phyloP scores from a whole-genome alignment of 2,329 filamentous ascomycete species.

The Fusarium acutatum region DNA sequence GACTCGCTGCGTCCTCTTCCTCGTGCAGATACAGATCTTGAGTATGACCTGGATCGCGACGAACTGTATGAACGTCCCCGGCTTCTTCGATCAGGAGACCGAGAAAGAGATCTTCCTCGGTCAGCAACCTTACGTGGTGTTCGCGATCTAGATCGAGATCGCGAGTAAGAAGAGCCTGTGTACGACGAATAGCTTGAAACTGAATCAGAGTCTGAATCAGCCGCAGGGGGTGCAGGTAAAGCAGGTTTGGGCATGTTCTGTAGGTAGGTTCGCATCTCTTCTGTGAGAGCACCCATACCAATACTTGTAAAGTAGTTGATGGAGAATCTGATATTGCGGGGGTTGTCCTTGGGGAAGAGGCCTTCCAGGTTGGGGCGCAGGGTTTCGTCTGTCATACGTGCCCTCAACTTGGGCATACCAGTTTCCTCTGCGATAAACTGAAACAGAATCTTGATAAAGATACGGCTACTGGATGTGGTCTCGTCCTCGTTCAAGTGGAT shows the following conservation, averaged over 20 bases:
- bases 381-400: slow-evolving; percentile 79
- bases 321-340: slow-evolving; percentile 91
- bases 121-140: slow-evolving; percentile 43
- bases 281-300: slow-evolving; percentile 92
- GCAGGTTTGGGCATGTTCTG: slow-evolving; percentile 90
- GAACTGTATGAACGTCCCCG: slow-evolving; percentile 41
- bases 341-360: slow-evolving; percentile 88
- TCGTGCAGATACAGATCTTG: slow-evolving; percentile 50
- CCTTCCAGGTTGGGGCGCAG: slow-evolving; percentile 82
- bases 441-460: slow-evolving; percentile 98
- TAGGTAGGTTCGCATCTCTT: slow-evolving; percentile 91
- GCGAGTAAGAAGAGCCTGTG: slow-evolving; percentile 67
- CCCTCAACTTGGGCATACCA: slow-evolving; percentile 81
- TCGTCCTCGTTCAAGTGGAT: slow-evolving; percentile 96
- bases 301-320: slow-evolving; percentile 99
- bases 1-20: slow-evolving; percentile 37
- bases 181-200: slow-evolving; percentile 84
- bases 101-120: slow-evolving; percentile 43
- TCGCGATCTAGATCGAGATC: slow-evolving; percentile 57
- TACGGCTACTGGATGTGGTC: slow-evolving; percentile 94
- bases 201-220: slow-evolving; percentile 74
- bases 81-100: slow-evolving; percentile 39
- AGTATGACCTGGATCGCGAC: slow-evolving; percentile 56
- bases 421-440: slow-evolving; percentile 90
- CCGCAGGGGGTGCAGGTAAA: slow-evolving; percentile 68